Evolutionary conservation across 805 yeast species (phyloP), one percentile per base, ranked within the genome.

Genomic region (Brettanomyces custersianus): DNA sequence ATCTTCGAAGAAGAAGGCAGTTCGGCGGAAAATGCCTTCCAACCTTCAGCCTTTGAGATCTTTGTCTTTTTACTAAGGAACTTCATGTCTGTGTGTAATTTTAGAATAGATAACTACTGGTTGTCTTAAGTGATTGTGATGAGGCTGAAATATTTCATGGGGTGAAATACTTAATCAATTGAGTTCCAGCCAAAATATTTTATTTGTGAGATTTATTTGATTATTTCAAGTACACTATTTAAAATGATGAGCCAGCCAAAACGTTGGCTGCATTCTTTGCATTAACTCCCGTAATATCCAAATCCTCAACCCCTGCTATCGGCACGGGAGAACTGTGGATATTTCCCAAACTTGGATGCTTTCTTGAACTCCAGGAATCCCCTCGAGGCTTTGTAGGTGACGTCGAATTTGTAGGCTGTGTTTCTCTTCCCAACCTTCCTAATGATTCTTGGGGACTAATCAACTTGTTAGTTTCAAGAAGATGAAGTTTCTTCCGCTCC

Each of bases 211-310:
- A n/a, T n/a, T n/a, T n/a, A n/a, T n/a, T n/a, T n/a, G n/a, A n/a
- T n/a, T n/a, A n/a, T n/a, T 8, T n/a, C 9, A 15, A n/a, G n/a
- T 27, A 27, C 9, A 8, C 13, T 17, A 8, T n/a, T 37, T 55
- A 77, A 47, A 83, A 83, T 4, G 84, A 75, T 2, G 90, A 76
- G 4, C 77, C 77, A 1, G 95, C 94, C 20, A 88, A 64, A 28
- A 90, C 48, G 24, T 74, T 65, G 1, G 95, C 96, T 1, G 95
- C 97, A 48, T 77, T 78, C 41, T 74, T 75, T 0, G 95, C 94
- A 57, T 85, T 90, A 4, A 86, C 71, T 4, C 60, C 63, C 4
- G 42, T 20, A 4, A 45, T 33, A 28, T 28, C 25, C 2, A 36
- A 20, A 35, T 35, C 33, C n/a, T 27, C 31, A 24, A 38, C 19